Evolutionary conservation across 2,329 filamentous ascomycete species (phyloP), one percentile per base, ranked within the genome.

Genomic region (Fusarium dimerum): DNA sequence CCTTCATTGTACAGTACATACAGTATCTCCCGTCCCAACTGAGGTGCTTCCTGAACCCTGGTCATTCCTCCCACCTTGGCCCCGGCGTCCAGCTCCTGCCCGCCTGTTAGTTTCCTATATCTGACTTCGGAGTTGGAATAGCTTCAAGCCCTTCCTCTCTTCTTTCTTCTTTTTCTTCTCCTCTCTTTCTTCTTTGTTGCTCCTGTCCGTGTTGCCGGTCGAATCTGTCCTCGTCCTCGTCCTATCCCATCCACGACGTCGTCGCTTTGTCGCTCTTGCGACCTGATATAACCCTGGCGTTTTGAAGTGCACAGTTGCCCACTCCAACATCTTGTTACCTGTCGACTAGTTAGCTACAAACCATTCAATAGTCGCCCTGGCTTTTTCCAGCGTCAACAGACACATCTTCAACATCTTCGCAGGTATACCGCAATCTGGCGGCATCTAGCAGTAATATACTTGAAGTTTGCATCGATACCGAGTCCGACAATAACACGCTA

Each of bases 101-200:
- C 45, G 54, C 58, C 54, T 56, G 51, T 62, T 51, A 52, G 51
- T 47, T 51, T 53, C 45, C 48, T 60, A 62, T 65, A 60, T 63
- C 55, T 63, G 57, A 48, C 56, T 47, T 54, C 45, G 56, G 59
- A 53, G 52, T 66, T 58, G 60, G 63, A 66, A 66, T 66, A 66
- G 64, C 64, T 63, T 66, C 64, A 64, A 48, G 48, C 55, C 52
- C 52, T 57, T 50, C 45, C 51, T 56, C 52, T 40, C 47, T 50
- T 51, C 48, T 48, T 32, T 47, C 44, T 50, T 56, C 53, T 57
- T 51, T 40, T 43, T 40, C 46, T 43, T 52, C 50, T 42, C 45
- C 48, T 36, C 43, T 29, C 39, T 45, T 42, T 43, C 43, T 59
- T 46, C 45, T 41, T 40, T 47, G 46, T 30, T 54, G 44, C 50